These are phyloP conservation scores for Malus sieversii DNA, from an alignment of 306 rosid genomes.

Conservation along the genomic window DNA sequence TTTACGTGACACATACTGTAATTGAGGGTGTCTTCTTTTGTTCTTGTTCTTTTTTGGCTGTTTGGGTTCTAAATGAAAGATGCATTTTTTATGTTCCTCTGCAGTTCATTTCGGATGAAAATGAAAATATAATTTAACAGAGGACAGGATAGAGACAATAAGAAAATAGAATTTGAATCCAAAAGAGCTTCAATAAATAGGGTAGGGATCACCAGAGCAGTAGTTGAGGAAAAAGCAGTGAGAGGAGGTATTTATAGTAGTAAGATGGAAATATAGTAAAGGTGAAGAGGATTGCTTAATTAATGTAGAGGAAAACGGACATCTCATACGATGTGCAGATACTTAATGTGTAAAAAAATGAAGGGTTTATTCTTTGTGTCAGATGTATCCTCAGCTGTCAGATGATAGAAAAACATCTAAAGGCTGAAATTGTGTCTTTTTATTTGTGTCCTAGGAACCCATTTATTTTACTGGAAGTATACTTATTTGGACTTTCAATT, in stretches of 20 bases:
- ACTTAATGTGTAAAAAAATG: neutral
- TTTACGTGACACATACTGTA: neutral
- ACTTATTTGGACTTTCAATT: slow-evolving; percentile 20
- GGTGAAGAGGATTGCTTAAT: neutral
- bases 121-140: neutral
- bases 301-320: neutral
- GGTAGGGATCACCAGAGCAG: neutral
- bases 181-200: neutral
- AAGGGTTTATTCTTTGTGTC: neutral
- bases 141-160: neutral
- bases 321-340: neutral
- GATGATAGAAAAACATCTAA: neutral
- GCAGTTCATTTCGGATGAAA: too few relatives aligned
- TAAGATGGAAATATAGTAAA: neutral
- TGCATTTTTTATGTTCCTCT: too few relatives aligned
- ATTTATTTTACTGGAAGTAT: slow-evolving; percentile 1
- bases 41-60: too few relatives aligned
- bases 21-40: too few relatives aligned
- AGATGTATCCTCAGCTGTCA: neutral
- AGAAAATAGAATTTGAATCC: neutral
- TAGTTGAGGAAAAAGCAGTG: neutral
- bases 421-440: neutral
- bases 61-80: too few relatives aligned
- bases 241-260: neutral
- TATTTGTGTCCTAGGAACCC: neutral